A percentile compares a stretch with the other conserved stretches of the same genome.
These are phyloP conservation scores for Fusarium napiforme DNA, from an alignment of 2,329 filamentous ascomycete genomes.

Conservation along the genomic window DNA sequence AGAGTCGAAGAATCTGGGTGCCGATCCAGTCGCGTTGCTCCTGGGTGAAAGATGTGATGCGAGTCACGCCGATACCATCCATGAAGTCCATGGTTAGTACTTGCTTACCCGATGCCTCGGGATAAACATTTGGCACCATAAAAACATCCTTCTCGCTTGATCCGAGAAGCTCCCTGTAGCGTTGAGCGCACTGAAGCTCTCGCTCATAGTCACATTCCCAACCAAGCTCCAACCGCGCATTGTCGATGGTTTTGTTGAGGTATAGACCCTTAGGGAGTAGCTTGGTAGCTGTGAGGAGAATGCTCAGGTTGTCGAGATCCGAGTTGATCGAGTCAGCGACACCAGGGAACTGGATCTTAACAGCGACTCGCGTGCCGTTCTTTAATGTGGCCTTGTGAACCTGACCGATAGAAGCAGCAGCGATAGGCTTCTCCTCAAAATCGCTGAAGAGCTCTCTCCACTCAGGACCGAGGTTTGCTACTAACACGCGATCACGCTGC, in stretches of 20 bases:
- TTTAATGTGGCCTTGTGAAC: constrained; percentile 88
- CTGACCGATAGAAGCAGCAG: constrained; percentile 96
- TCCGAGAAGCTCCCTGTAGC: constrained; percentile 79
- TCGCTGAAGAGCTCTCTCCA: constrained; percentile 86
- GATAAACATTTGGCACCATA: constrained; percentile 79
- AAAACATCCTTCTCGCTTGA: constrained; percentile 74
- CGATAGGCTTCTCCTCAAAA: constrained; percentile 92
- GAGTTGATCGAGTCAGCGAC: constrained; percentile 97
- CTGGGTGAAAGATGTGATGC: constrained; percentile 79
- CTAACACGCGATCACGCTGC: constrained; percentile 87
- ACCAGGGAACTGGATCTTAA: constrained; percentile 97
- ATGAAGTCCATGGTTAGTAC: constrained; percentile 95
- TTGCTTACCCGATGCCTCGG: constrained; percentile 83
- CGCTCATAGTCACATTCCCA: constrained; percentile 98
- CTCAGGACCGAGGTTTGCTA: constrained; percentile 79
- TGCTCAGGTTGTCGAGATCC: constrained; percentile 90
- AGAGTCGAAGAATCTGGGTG: constrained; percentile 90
- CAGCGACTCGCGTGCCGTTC: constrained; percentile 81
- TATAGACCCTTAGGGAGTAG: constrained; percentile 92
- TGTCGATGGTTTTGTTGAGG: constrained; percentile 96
- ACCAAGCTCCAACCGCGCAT: constrained; percentile 87
- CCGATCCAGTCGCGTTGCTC: constrained; percentile 95
- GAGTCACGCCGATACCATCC: constrained; percentile 86
- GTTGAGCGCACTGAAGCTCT: constrained; percentile 82
- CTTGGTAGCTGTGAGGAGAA: constrained; percentile 89